These are phyloP conservation scores for Taiozyma sp. DNA, from an alignment of 1,139 yeast genomes.

Conservation along the genomic window DNA sequence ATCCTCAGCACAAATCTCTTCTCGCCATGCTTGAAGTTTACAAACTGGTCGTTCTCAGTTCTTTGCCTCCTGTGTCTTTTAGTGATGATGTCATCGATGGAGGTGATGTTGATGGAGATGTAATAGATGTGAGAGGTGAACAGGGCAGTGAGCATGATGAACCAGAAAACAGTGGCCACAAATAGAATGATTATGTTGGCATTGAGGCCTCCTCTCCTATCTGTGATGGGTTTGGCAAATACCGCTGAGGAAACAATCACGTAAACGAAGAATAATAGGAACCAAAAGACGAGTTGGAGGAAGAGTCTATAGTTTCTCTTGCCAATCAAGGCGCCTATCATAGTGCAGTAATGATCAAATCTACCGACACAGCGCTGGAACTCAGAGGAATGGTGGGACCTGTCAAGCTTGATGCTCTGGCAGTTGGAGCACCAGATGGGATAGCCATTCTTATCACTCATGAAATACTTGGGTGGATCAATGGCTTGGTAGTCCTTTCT, in stretches of 20 bases:
- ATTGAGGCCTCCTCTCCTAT: constrained; percentile 29
- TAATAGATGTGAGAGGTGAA: constrained; percentile 35
- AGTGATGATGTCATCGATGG: constrained; percentile 32
- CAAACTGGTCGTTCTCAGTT: constrained; percentile 8
- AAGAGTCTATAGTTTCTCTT: constrained; percentile 49
- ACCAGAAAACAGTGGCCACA: constrained; percentile 37
- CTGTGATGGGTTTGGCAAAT: constrained; percentile 28
- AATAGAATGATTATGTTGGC: constrained; percentile 43
- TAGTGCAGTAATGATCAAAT: constrained; percentile 65
- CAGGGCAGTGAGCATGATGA: constrained; percentile 37
- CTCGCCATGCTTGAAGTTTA: constrained; percentile 8
- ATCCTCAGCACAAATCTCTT: constrained; percentile 25
- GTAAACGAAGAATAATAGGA: constrained; percentile 30
- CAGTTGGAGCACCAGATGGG: constrained; percentile 60
- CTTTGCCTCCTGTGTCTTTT: constrained; percentile 14
- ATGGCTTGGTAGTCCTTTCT: constrained; percentile 15
- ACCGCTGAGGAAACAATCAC: constrained; percentile 26
- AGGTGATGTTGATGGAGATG: constrained; percentile 40
- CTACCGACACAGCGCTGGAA: constrained; percentile 44
- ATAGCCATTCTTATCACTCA: constrained; percentile 54
- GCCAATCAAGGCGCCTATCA: constrained; percentile 60
- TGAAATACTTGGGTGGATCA: constrained; percentile 45
- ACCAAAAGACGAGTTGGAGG: constrained; percentile 40
- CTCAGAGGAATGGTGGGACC: constrained; percentile 54
- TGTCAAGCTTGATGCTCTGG: constrained; percentile 45